Conservation (phyloP, 129 eudicot genomes). For the Pseudognaphalium luteoalbum region DNA sequence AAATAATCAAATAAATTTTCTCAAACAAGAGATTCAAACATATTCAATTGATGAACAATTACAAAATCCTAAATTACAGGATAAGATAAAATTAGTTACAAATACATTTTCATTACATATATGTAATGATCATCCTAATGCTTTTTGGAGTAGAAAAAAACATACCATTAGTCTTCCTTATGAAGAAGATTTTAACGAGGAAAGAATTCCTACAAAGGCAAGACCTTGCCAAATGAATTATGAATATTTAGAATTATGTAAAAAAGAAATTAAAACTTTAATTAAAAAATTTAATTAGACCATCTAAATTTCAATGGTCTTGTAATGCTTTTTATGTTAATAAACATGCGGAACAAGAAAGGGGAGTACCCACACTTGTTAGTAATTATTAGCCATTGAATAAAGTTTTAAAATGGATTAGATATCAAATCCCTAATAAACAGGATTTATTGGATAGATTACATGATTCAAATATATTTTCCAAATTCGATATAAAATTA, state of each 20-base stretch:
- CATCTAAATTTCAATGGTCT: not conserved
- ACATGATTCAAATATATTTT: too few relatives aligned
- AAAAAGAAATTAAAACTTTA: too few relatives aligned
- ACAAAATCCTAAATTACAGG: too few relatives aligned
- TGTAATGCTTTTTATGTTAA: conserved; percentile 9
- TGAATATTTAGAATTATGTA: too few relatives aligned
- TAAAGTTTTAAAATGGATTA: conserved; percentile 1
- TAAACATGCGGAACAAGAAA: conserved; percentile 3
- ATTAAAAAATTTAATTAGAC: not conserved
- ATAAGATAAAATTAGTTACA: too few relatives aligned
- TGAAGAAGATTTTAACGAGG: too few relatives aligned
- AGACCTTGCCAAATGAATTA: too few relatives aligned
- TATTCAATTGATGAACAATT: too few relatives aligned
- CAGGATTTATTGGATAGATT: too few relatives aligned
- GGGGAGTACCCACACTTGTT: not conserved
- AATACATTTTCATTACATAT: not conserved
- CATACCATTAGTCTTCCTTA: not conserved
- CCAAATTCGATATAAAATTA: too few relatives aligned
- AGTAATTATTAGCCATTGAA: not conserved
- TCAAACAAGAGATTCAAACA: too few relatives aligned
- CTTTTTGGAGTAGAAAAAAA: not conserved
- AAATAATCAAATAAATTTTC: too few relatives aligned
- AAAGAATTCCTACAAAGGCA: not conserved
- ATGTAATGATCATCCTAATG: not conserved
- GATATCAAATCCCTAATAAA: not conserved